Base-by-base conservation (phyloP, 2,329 filamentous ascomycete genomes). In the Colletotrichum orchidophilum region DNA sequence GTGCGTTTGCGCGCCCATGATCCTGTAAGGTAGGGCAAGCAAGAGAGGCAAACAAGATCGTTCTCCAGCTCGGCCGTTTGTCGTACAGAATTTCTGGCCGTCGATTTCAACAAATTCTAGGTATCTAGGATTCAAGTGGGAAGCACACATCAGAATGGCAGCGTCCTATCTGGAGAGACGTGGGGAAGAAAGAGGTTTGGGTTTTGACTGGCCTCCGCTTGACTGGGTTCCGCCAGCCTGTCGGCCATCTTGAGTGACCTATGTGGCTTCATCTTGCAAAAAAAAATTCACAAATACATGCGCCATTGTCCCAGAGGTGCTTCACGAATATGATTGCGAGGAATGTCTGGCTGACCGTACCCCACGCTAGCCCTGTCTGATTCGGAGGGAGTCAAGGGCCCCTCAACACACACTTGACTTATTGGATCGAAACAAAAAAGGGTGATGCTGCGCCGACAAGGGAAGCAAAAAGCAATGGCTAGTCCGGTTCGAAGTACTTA, bases 221-320 rank as follows among this genome's bases (percentile, higher is more conserved):
- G 13, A 39, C 54, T 58, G 21, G 54, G 8, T 33, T 58, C 39
- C 3, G 31, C 15, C 31, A 49, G 7, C 7, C 27, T 21, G 18
- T 21, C n/a, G 5, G 7, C 4, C 15, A 15, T 3, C 26, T 15
- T 15, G 57, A 21, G 18, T 31, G 9, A 8, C 26, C 3, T 15
- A 39, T 15, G 31, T 53, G 64, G 68, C 29, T 57, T 62, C 52
- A 27, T 58, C 60, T 66, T 31, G 52, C 52, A n/a, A n/a, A n/a
- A n/a, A n/a, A n/a, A n/a, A n/a, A 64, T 39, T 15, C 68, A 46
- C 9, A 18, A n/a, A 46, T 18, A 46, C 39, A 46, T 46, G 52
- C 64, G 33, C 42, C 42, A 39, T 24, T 39, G 66, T 70, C 66
- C 55, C 66, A 70, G 35, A 24, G 15, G 42, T 57, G 67, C 63